Conservation (phyloP, 371 early-diverging fungal genomes). For the Rhizopus stolonifer region DNA sequence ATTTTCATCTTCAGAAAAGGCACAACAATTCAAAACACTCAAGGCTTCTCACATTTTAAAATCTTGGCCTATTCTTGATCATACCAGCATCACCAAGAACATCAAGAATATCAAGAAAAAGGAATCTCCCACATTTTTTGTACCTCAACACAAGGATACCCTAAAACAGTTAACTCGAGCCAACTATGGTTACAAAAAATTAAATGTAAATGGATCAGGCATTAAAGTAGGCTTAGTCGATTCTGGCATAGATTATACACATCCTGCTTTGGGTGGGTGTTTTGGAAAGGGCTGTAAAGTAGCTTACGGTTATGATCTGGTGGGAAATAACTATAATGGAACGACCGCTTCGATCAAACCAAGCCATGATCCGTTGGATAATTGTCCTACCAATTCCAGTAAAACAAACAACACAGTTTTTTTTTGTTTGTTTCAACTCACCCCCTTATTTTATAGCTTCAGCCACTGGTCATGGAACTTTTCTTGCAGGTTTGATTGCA, state of each 20-base stretch:
- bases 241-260: conserved; percentile 63
- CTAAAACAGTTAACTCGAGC: conserved; percentile 19
- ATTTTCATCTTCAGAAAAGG: conserved; percentile 16
- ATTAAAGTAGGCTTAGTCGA: conserved; percentile 45
- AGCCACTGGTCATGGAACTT: conserved; percentile 43
- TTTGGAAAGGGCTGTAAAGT: conserved; percentile 65
- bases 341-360: conserved; percentile 14
- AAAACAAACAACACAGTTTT: neutral
- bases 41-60: conserved; percentile 16
- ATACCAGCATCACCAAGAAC: conserved; percentile 20
- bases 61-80: conserved; percentile 34
- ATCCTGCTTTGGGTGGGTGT: conserved; percentile 72
- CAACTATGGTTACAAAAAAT: conserved; percentile 16
- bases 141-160: conserved; percentile 23
- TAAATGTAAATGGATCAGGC: conserved; percentile 25
- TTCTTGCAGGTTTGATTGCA: conserved; percentile 59
- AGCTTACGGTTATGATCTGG: conserved; percentile 64
- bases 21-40: conserved; percentile 10
- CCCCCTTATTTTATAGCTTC: conserved; percentile 15
- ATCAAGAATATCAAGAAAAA: conserved; percentile 1
- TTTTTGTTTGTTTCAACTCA: neutral
- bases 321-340: conserved; percentile 51
- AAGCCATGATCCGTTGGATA: conserved; percentile 35
- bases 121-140: conserved; percentile 3
- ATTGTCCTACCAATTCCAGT: conserved; percentile 31